phyloP scores from a whole-genome alignment of 176 grass and related monocot species.

The Oryza nivara region DNA sequence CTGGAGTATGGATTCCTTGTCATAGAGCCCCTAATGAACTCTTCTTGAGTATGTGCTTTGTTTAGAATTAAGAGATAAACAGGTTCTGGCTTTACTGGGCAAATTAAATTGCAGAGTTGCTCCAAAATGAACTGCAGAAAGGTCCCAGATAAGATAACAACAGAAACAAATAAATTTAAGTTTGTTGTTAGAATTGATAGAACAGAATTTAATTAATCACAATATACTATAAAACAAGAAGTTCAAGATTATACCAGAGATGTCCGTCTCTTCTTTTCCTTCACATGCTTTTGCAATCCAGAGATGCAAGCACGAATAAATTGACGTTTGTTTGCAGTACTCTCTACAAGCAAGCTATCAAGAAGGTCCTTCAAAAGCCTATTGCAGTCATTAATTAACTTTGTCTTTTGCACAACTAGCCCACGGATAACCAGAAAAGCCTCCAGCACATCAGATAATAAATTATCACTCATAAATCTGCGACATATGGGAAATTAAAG shows the following conservation, averaged over 20 bases:
- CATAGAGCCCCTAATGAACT: slow-evolving; percentile 98
- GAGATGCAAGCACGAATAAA: slow-evolving; percentile 46
- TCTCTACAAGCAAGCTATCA: slow-evolving; percentile 89
- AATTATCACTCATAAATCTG: slow-evolving; percentile 91
- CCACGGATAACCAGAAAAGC: slow-evolving; percentile 91
- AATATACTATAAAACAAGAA: slow-evolving; percentile 23
- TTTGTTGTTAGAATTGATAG: slow-evolving; percentile 24
- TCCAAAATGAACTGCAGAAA: slow-evolving; percentile 93
- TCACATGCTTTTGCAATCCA: slow-evolving; percentile 86
- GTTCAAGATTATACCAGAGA: slow-evolving; percentile 64
- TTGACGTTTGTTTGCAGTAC: slow-evolving; percentile 38
- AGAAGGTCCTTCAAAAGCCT: slow-evolving; percentile 90
- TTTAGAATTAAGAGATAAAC: slow-evolving; percentile 91
- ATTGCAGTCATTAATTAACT: slow-evolving; percentile 96
- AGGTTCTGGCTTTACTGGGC: slow-evolving; percentile 90
- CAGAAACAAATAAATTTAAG: slow-evolving; percentile 23
- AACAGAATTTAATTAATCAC: slow-evolving; percentile 14
- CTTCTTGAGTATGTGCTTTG: slow-evolving; percentile 97
- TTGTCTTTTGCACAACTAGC: slow-evolving; percentile 95
- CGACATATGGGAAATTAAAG: slow-evolving; percentile 23
- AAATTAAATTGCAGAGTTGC: slow-evolving; percentile 98
- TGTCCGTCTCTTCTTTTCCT: slow-evolving; percentile 77
- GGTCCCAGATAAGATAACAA: slow-evolving; percentile 22
- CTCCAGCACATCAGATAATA: slow-evolving; percentile 83
- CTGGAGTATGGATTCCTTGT: slow-evolving; percentile 86